Evolutionary conservation across 75 land plant genomes (phyloP).

Genomic region (Isoetes taiwanensis): DNA sequence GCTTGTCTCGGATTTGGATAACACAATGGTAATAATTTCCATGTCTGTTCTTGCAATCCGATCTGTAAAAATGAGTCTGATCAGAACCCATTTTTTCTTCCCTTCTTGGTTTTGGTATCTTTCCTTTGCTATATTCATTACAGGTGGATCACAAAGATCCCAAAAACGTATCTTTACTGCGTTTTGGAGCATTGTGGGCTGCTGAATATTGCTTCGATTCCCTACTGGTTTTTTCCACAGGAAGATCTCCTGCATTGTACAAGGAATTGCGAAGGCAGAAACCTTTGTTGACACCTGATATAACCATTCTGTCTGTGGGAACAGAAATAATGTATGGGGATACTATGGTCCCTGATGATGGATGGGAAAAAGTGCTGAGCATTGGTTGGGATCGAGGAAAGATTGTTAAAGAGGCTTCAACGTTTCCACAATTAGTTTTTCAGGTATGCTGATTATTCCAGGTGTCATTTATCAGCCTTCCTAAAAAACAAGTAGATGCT

Average conservation of each 20-base stretch:
- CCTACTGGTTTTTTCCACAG: constrained; percentile 86
- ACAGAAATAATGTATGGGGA: constrained; percentile 94
- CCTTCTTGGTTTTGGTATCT: too few relatives aligned
- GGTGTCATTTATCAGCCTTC: too few relatives aligned
- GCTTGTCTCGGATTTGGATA: constrained; percentile 31
- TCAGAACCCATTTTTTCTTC: too few relatives aligned
- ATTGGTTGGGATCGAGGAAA: constrained; percentile 65
- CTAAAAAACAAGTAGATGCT: too few relatives aligned
- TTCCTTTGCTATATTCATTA: too few relatives aligned
- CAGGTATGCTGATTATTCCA: too few relatives aligned
- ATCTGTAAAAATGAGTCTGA: too few relatives aligned
- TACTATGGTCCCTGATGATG: constrained; percentile 72
- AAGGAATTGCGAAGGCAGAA: constrained; percentile 76
- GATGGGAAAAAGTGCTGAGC: constrained; percentile 69
- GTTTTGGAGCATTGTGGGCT: constrained; percentile 92
- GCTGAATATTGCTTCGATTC: constrained; percentile 68
- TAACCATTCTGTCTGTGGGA: constrained; percentile 93
- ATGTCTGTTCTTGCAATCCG: too few relatives aligned
- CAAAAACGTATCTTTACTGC: constrained; percentile 55
- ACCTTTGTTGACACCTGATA: constrained; percentile 86
- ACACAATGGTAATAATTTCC: constrained; percentile 35
- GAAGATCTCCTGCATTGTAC: constrained; percentile 90
- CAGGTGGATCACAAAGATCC: constrained; percentile 95
- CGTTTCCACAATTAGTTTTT: constrained; percentile 42
- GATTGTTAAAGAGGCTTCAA: constrained; percentile 62